Conservation (phyloP, 352 stramenopile genomes). For the Phytophthora sojae region DNA sequence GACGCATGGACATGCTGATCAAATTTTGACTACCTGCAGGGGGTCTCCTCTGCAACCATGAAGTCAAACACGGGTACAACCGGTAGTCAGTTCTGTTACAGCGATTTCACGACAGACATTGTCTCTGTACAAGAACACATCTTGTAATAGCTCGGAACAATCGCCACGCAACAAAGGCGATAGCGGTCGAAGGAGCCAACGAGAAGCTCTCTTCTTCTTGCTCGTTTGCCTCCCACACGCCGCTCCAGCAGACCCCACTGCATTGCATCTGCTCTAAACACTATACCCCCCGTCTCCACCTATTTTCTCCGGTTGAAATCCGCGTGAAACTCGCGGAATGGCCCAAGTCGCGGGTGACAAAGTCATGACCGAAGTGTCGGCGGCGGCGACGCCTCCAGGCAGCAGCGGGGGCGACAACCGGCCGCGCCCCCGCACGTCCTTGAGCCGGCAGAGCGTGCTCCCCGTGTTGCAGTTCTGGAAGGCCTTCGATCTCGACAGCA, state of each 20-base stretch:
- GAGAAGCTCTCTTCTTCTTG: constrained; percentile 16
- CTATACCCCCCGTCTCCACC: constrained; percentile 1
- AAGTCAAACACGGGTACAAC: background rate
- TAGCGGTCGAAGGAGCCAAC: background rate
- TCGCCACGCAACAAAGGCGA: constrained; percentile 13
- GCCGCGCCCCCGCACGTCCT: constrained; percentile 18
- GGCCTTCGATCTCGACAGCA: constrained; percentile 89
- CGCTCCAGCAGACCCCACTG: background rate
- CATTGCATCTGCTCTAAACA: constrained; percentile 10
- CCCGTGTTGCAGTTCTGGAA: constrained; percentile 89
- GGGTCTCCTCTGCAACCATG: background rate
- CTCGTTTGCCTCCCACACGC: background rate
- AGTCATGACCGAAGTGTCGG: constrained; percentile 35
- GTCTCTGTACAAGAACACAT: constrained; percentile 28
- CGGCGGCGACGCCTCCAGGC: constrained; percentile 15
- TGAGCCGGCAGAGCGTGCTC: constrained; percentile 39
- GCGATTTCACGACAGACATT: background rate
- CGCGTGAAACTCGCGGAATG: constrained; percentile 14
- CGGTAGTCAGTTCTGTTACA: constrained; percentile 17
- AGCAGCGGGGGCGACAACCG: constrained; percentile 26
- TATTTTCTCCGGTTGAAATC: constrained; percentile 2
- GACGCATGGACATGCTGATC: constrained; percentile 15
- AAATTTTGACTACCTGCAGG: constrained; percentile 7
- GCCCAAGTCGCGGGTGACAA: constrained; percentile 37
- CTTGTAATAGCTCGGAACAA: constrained; percentile 31